Base-by-base conservation (phyloP, 2,329 filamentous ascomycete genomes). In the Escovopsis sp. region DNA sequence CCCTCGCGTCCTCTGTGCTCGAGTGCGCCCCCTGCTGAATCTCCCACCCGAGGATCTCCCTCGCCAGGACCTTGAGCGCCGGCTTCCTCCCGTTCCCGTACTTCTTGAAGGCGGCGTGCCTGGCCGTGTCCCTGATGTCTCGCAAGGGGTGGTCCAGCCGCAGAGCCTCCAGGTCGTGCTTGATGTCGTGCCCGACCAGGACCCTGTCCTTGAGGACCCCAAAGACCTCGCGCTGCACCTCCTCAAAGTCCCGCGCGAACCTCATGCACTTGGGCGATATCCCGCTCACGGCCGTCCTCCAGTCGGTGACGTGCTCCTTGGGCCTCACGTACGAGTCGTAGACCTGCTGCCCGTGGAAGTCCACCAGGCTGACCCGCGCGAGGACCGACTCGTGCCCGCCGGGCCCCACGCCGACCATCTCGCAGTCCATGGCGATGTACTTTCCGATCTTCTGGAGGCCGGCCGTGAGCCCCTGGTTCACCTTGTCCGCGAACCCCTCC, bases 261-360 rank as follows among this genome's bases (percentile, higher is more conserved):
- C 70, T 67, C 72, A 96, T 80, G 49, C 86, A 77, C 45, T 74
- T 75, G 1, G 82, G 72, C 39, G 76, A 74, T 46, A 98, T 81
- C 7, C 91, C 91, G 47, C 83, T 93, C 34, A 95, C 80, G 46
- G 72, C 67, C 3, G 88, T 96, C 47, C 91, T 76, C 81, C 88
- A 98, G 61, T 98, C 84, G 12, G 83, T 87, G 2, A 98, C 84
- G 42, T 66, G 68, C 54, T 87, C 79, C 45, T 77, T 76, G 1
- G 85, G 83, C 41, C 75, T 74, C 9, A 96, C 91, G 56, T 83
- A 96, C 11, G 84, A 89, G 65, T 98, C 91, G 70, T 96, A 95
- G 37, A 98, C 67, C 59, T 94, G 86, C 25, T 82, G 75, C 14
- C 88, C 88, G 57, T 95, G 86, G 60, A 88, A 98, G 60, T 96